phyloP scores from a whole-genome alignment of 2,329 filamentous ascomycete species.

The Epichloe coenophiala region DNA sequence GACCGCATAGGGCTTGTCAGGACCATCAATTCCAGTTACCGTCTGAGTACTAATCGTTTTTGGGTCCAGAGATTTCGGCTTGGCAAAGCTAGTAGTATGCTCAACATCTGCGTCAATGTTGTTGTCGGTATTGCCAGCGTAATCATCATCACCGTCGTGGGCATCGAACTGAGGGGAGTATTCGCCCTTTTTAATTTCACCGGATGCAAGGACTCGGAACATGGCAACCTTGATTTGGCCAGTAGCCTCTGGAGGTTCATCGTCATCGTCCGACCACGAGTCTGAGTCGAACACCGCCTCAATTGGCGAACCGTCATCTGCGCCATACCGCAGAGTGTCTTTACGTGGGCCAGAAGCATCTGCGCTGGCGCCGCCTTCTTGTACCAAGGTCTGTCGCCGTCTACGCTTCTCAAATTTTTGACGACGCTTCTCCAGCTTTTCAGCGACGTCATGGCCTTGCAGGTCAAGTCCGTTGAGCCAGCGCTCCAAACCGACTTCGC shows the following conservation, averaged over 20 bases:
- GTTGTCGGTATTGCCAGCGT: constrained; percentile 37
- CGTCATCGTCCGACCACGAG: constrained; percentile 65
- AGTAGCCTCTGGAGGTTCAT: constrained; percentile 83
- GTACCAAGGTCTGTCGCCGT: constrained; percentile 42
- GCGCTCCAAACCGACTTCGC: constrained; percentile 86
- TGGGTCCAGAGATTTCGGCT: constrained; percentile 88
- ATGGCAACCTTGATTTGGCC: constrained; percentile 97
- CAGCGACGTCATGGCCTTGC: constrained; percentile 81
- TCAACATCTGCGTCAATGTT: constrained; percentile 71
- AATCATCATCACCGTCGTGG: constrained; percentile 81
- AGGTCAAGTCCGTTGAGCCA: constrained; percentile 95
- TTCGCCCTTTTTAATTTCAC: constrained; percentile 96
- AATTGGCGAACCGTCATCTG: constrained; percentile 60
- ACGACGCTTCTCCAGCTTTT: constrained; percentile 78
- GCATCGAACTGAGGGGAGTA: constrained; percentile 97
- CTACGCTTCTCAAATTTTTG: constrained; percentile 63
- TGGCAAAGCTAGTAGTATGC: constrained; percentile 94
- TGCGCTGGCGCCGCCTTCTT: constrained; percentile 20
- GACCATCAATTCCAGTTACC: constrained; percentile 93
- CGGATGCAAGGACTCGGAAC: constrained; percentile 87
- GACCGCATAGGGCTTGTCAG: constrained; percentile 88
- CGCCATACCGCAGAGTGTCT: constrained; percentile 66
- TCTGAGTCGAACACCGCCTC: constrained; percentile 57
- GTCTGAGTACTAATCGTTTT: constrained; percentile 98
- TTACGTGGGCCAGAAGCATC: constrained; percentile 25